These are phyloP conservation scores for Trichaptum fuscoviolaceum DNA, from an alignment of 768 basidiomycete genomes.

Conservation along the genomic window DNA sequence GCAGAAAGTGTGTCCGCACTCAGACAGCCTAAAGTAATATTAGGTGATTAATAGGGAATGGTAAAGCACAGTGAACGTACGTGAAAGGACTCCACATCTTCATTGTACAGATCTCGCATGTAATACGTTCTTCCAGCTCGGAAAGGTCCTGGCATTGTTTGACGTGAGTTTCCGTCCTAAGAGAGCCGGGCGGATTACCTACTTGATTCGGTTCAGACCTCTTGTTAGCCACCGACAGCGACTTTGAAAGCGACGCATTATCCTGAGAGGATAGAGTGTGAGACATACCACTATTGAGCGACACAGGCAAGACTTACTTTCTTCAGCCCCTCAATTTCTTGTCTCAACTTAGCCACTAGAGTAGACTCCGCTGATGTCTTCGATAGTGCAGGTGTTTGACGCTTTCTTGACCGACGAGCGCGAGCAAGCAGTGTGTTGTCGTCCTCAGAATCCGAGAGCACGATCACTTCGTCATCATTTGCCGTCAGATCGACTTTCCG, in stretches of 20 bases:
- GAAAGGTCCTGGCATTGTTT: slow-evolving; percentile 9
- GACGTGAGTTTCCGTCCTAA: neutral
- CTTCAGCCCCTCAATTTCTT: neutral
- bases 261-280: neutral
- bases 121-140: slow-evolving; percentile 45
- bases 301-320: neutral
- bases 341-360: neutral
- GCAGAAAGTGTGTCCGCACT: slow-evolving; percentile 72
- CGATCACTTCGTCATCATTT: neutral
- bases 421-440: neutral
- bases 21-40: slow-evolving; percentile 40
- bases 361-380: neutral
- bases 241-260: neutral
- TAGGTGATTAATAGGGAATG: no score
- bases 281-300: neutral
- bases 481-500: neutral
- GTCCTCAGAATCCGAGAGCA: neutral
- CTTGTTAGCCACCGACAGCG: neutral
- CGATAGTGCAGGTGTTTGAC: neutral
- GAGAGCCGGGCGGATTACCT: neutral
- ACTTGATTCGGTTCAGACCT: neutral
- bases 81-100: slow-evolving; percentile 64
- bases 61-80: slow-evolving; percentile 32
- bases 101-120: slow-evolving; percentile 60
- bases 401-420: neutral